These are phyloP conservation scores for Suhomyces choctaworum DNA, from an alignment of 1,139 yeast species.

Conservation along the genomic window DNA sequence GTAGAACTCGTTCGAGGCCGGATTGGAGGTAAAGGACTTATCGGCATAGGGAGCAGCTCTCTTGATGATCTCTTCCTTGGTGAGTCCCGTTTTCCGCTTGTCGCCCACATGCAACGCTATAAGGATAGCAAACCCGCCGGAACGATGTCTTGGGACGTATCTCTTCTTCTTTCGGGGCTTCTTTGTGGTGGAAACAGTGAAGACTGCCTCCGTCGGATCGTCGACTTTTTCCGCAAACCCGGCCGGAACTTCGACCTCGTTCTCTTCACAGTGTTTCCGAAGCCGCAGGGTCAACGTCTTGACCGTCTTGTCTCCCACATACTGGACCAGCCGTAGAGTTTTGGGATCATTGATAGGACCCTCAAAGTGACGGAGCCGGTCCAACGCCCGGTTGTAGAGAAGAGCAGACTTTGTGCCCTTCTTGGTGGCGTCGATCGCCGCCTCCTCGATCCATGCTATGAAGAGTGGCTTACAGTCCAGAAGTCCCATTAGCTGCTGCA, in stretches of 20 bases:
- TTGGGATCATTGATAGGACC: conserved; percentile 49
- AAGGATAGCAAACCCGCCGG: conserved; percentile 88
- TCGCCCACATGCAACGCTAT: conserved; percentile 62
- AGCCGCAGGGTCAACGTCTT: conserved; percentile 42
- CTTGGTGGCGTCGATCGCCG: conserved; percentile 42
- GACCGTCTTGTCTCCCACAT: conserved; percentile 65
- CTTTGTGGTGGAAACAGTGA: conserved; percentile 1
- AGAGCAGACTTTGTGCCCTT: conserved; percentile 44
- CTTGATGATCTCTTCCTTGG: conserved; percentile 58
- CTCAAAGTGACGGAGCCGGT: conserved; percentile 43
- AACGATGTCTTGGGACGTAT: conserved; percentile 74
- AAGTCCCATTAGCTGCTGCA: conserved; percentile 3
- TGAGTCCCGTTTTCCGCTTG: conserved; percentile 49
- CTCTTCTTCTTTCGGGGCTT: conserved; percentile 35
- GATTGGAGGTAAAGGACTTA: conserved; percentile 62
- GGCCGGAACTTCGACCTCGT: conserved; percentile 42
- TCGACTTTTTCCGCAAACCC: conserved; percentile 25
- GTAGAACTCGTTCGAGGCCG: conserved; percentile 61
- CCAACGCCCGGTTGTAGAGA: conserved; percentile 51
- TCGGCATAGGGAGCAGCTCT: conserved; percentile 65
- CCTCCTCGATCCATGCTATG: conserved; percentile 54
- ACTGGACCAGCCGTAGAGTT: conserved; percentile 52
- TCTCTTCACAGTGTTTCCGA: conserved; percentile 46
- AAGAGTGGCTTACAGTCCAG: conserved; percentile 37
- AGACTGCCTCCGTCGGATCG: conserved; percentile 8